These are phyloP conservation scores for Jamesozyma piceae DNA, from an alignment of 805 yeast species.

Conservation along the genomic window DNA sequence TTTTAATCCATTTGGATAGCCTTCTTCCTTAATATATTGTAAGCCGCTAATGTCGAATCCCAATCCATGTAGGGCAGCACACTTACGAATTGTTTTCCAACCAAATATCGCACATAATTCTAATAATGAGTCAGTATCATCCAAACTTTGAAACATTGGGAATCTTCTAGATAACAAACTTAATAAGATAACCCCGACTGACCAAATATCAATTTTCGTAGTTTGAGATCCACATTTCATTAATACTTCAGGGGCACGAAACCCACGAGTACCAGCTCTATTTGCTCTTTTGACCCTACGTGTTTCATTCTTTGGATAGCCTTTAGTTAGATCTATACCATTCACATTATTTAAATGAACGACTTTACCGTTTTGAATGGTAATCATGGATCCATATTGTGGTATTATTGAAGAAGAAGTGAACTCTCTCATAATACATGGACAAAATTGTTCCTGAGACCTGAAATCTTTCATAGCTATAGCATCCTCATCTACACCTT, in stretches of 20 bases:
- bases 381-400: constrained; percentile 18
- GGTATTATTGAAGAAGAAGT: constrained; percentile 2
- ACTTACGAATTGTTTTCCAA: constrained; percentile 53
- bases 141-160: constrained; percentile 90
- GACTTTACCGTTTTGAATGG: constrained; percentile 27
- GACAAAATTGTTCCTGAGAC: constrained; percentile 38
- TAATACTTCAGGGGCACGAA: constrained; percentile 88
- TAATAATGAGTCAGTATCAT: constrained; percentile 83
- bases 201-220: constrained; percentile 81
- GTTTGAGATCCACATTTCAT: constrained; percentile 79
- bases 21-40: constrained; percentile 33
- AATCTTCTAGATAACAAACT: constrained; percentile 71
- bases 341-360: constrained; percentile 26
- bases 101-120: constrained; percentile 83
- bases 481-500: background rate
- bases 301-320: constrained; percentile 80
- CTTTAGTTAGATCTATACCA: constrained; percentile 39
- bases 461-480: constrained; percentile 16
- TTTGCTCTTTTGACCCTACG: constrained; percentile 89
- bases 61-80: constrained; percentile 81
- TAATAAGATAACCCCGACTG: constrained; percentile 80
- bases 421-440: constrained; percentile 40
- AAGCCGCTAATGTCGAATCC: constrained; percentile 65
- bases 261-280: constrained; percentile 94
- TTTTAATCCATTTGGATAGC: constrained; percentile 29